Conservation (phyloP, 805 yeast species). For the Saccharomycopsis synnaedendra region DNA sequence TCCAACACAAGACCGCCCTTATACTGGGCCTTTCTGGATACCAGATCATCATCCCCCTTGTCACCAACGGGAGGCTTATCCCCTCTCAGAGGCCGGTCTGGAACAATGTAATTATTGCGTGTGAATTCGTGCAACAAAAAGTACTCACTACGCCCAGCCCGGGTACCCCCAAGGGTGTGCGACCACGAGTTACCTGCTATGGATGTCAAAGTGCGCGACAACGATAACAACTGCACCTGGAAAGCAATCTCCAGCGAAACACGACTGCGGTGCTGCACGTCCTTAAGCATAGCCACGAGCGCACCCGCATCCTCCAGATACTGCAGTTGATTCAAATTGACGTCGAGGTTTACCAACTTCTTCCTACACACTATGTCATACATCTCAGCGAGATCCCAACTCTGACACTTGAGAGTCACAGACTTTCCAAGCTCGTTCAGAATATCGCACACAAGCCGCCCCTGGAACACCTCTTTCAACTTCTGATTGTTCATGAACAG, state of each 20-base stretch:
- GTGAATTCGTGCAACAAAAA: slow-evolving; percentile 87
- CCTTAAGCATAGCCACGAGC: slow-evolving; percentile 58
- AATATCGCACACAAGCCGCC: slow-evolving; percentile 83
- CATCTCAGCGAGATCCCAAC: slow-evolving; percentile 93
- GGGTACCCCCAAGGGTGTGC: slow-evolving; percentile 84
- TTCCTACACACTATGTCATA: slow-evolving; percentile 63
- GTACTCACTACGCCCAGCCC: slow-evolving; percentile 92
- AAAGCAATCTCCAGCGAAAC: slow-evolving; percentile 73
- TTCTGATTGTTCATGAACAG: slow-evolving; percentile 41
- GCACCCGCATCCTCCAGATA: slow-evolving; percentile 57
- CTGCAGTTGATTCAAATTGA: slow-evolving; percentile 58
- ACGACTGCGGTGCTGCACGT: slow-evolving; percentile 52
- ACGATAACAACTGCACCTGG: slow-evolving; percentile 71
- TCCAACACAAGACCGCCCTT: slow-evolving; percentile 95
- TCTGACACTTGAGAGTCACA: slow-evolving; percentile 80
- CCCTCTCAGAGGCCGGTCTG: slow-evolving; percentile 57
- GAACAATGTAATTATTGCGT: slow-evolving; percentile 69
- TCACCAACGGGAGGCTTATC: slow-evolving; percentile 24
- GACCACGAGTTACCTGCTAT: slow-evolving; percentile 98
- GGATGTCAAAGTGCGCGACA: slow-evolving; percentile 84
- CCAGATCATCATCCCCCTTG: slow-evolving; percentile 32
- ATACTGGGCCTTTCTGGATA: slow-evolving; percentile 58
- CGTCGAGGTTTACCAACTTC: slow-evolving; percentile 51
- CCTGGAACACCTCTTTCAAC: slow-evolving; percentile 64
- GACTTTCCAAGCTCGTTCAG: slow-evolving; percentile 94